Conservation (phyloP, 208 protist genomes). For the Leishmania amazonensis region DNA sequence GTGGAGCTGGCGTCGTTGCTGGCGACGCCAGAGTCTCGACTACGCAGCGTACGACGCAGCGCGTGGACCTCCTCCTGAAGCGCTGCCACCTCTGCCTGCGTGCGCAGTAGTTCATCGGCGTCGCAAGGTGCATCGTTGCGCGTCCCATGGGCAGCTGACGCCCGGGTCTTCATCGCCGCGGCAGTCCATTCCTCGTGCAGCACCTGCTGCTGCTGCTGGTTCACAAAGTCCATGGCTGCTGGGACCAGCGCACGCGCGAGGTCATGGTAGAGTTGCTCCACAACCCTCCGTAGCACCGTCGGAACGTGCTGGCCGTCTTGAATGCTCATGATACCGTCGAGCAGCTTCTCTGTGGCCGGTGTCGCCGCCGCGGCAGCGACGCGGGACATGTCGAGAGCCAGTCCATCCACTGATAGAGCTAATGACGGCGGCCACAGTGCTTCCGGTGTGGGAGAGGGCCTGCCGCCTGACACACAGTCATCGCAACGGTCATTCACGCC, state of each 20-base stretch:
- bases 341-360: slow-evolving; percentile 10
- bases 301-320: slow-evolving; percentile 25
- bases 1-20: not conserved
- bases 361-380: slow-evolving; percentile 8
- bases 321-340: slow-evolving; percentile 30
- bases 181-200: not conserved
- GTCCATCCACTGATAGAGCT: not conserved
- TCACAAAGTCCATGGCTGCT: slow-evolving; percentile 16
- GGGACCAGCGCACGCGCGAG: slow-evolving; percentile 16
- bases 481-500: not conserved
- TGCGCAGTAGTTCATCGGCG: not conserved
- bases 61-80: slow-evolving; percentile 24
- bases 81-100: slow-evolving; percentile 17
- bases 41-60: slow-evolving; percentile 15
- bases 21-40: not conserved
- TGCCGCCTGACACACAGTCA: not conserved
- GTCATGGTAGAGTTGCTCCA: slow-evolving; percentile 16
- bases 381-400: slow-evolving; percentile 15
- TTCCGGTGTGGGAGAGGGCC: not conserved
- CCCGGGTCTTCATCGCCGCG: no score
- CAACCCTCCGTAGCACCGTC: slow-evolving; percentile 4
- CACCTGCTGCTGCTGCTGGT: not conserved
- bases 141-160: not conserved
- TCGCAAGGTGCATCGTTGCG: not conserved
- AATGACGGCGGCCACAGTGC: not conserved